Percentiles rank a stretch among this genome's conserved stretches.
These are phyloP conservation scores for Botryotinia narcissicola DNA, from an alignment of 2,329 filamentous ascomycete species.

Conservation along the genomic window DNA sequence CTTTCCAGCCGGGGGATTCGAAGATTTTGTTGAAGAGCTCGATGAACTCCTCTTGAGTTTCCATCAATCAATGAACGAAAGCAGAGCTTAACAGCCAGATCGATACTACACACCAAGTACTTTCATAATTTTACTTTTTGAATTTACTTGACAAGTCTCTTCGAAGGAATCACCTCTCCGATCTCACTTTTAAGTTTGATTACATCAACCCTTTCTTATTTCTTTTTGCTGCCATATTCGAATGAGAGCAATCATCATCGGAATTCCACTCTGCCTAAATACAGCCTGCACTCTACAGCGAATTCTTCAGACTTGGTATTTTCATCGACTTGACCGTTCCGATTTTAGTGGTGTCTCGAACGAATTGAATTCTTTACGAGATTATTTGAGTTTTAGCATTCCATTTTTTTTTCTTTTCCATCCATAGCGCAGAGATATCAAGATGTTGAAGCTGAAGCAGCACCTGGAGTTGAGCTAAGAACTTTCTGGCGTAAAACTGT, in stretches of 20 bases:
- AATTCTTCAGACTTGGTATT: neutral
- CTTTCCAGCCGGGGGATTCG: slow-evolving; percentile 30
- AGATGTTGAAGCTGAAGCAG: slow-evolving; percentile 39
- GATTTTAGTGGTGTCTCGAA: neutral
- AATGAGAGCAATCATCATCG: slow-evolving; percentile 1
- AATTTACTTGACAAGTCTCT: neutral
- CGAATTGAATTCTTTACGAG: neutral
- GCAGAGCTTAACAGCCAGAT: neutral
- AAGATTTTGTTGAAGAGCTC: slow-evolving; percentile 24
- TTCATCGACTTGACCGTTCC: neutral
- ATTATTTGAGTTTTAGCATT: slow-evolving; percentile 22
- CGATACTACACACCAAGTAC: neutral
- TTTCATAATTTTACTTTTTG: neutral
- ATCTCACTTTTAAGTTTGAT: neutral
- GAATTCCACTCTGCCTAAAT: neutral
- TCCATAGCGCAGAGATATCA: slow-evolving; percentile 26
- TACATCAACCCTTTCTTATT: neutral
- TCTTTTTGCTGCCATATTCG: neutral
- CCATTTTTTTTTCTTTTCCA: neutral
- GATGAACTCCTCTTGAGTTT: neutral
- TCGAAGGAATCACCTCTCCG: neutral
- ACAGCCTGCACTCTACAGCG: neutral
- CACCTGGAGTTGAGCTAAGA: slow-evolving; percentile 44
- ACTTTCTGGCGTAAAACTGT: slow-evolving; percentile 53
- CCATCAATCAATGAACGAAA: neutral